Evolutionary conservation across 176 grass and related monocot species (phyloP).

Genomic region (Olyra latifolia): DNA sequence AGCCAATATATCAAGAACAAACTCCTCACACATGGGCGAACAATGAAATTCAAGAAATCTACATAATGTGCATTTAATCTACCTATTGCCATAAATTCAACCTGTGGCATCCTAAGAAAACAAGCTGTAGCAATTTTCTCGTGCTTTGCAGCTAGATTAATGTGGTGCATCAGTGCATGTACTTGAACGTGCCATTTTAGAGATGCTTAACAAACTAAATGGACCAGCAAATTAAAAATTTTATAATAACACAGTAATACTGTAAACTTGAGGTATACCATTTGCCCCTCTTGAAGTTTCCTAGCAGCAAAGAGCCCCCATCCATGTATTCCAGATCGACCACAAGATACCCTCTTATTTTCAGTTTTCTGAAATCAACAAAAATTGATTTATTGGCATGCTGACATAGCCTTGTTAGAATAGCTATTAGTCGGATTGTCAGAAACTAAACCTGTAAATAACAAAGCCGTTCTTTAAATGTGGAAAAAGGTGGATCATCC

Average conservation of each 20-base stretch:
- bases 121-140: neutral
- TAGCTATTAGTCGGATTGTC: neutral
- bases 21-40: neutral
- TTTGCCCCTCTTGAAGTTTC: conserved; percentile 95
- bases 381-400: conserved; percentile 29
- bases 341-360: conserved; percentile 72
- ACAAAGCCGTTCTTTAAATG: conserved; percentile 71
- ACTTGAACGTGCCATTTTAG: neutral
- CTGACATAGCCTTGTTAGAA: conserved; percentile 30
- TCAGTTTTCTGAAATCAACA: conserved; percentile 76
- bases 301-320: conserved; percentile 91
- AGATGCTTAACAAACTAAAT: neutral
- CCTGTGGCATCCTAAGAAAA: neutral
- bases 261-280: conserved; percentile 50
- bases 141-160: neutral
- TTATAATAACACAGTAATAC: neutral
- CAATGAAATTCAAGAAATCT: neutral
- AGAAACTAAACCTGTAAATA: conserved; percentile 71
- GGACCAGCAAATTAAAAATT: neutral
- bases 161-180: neutral
- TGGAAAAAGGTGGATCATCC: conserved; percentile 50
- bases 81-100: neutral
- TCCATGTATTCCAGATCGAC: conserved; percentile 94
- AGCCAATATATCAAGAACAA: neutral
- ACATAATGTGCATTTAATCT: neutral